Conservation (phyloP, 140 eudicot species). For the Ambrosia hybrid region DNA sequence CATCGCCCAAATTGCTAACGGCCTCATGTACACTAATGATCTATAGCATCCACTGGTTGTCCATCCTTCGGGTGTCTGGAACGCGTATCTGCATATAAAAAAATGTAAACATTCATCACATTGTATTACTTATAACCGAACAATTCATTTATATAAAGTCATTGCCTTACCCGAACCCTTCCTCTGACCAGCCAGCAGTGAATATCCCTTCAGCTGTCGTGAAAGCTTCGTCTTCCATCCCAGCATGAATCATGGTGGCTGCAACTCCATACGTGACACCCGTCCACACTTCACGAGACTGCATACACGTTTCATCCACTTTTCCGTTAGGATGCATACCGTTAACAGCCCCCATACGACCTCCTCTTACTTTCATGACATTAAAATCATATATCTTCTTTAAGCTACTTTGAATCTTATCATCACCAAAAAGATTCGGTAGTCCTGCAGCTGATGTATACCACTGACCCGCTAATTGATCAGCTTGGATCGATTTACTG, state of each 20-base stretch:
- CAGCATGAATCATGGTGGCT: slow-evolving; percentile 91
- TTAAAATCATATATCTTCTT: slow-evolving; percentile 81
- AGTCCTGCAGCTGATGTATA: slow-evolving; percentile 80
- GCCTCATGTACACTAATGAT: slow-evolving; percentile 95
- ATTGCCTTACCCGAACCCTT: slow-evolving; percentile 71
- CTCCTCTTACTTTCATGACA: slow-evolving; percentile 91
- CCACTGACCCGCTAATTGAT: slow-evolving; percentile 98
- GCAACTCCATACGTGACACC: slow-evolving; percentile 96
- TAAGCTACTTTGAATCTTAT: slow-evolving; percentile 64
- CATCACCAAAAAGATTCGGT: slow-evolving; percentile 72
- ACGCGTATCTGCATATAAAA: slow-evolving; percentile 59
- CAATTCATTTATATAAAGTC: background rate
- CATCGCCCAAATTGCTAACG: slow-evolving; percentile 94
- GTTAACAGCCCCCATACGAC: slow-evolving; percentile 95
- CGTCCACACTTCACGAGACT: slow-evolving; percentile 93
- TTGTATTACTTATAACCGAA: background rate
- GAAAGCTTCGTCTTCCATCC: slow-evolving; percentile 87
- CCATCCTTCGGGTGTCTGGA: slow-evolving; percentile 98
- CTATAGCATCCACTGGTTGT: slow-evolving; percentile 84
- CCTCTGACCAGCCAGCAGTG: slow-evolving; percentile 95
- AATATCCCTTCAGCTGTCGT: slow-evolving; percentile 91
- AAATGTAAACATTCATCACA: background rate
- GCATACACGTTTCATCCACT: slow-evolving; percentile 96
- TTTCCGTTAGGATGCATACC: slow-evolving; percentile 96
- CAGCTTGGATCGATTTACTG: slow-evolving; percentile 89